Percentiles rank a stretch among this genome's conserved stretches.
These are phyloP conservation scores for Rhodomyrtus tomentosa DNA, from an alignment of 345 rosid species.

Conservation along the genomic window DNA sequence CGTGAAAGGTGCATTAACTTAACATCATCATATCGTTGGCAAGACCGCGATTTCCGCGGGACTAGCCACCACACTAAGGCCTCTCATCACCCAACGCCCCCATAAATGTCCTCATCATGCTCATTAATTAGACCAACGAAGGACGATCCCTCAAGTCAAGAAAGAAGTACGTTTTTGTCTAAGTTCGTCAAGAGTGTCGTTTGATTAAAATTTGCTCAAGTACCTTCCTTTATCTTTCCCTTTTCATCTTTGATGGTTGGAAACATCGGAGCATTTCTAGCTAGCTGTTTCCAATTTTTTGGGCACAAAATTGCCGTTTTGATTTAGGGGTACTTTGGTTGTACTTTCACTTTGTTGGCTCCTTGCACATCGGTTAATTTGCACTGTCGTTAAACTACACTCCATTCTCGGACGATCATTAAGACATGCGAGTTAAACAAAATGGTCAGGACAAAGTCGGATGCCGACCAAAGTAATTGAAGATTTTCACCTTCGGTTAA, in stretches of 20 bases:
- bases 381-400: neutral
- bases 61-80: neutral
- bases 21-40: neutral
- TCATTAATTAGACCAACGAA: neutral
- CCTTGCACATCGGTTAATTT: neutral
- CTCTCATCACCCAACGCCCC: neutral
- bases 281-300: neutral
- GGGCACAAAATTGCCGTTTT: neutral
- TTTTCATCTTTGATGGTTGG: neutral
- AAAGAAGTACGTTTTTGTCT: neutral
- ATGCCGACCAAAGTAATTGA: neutral
- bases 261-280: neutral
- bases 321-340: neutral
- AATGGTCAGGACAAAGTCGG: neutral
- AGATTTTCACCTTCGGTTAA: neutral
- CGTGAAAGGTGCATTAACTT: neutral
- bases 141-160: neutral
- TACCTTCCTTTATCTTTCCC: neutral
- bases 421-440: neutral
- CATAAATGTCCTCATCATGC: neutral
- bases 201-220: neutral
- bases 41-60: neutral
- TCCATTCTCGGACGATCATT: neutral
- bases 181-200: neutral
- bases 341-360: neutral